Percentiles rank a stretch among this genome's conserved stretches.
phyloP scores from a whole-genome alignment of 2,329 filamentous ascomycete species.

The Botrytis byssoidea region DNA sequence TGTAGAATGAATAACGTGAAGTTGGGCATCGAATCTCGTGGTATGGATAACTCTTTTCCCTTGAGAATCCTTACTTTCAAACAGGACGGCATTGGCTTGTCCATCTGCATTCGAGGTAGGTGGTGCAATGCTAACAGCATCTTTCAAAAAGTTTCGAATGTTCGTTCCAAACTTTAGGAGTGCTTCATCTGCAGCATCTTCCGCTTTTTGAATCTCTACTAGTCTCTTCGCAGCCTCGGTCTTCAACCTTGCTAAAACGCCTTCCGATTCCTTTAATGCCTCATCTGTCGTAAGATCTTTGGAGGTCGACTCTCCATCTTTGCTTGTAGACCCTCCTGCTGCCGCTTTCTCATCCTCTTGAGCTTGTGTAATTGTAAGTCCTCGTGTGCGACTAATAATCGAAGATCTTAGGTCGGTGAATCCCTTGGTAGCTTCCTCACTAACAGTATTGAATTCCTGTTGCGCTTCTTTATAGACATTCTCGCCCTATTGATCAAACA shows the following conservation, averaged over 20 bases:
- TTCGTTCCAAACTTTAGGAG: slow-evolving; percentile 88
- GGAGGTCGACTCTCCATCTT: slow-evolving; percentile 36
- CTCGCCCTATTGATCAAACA: slow-evolving; percentile 59
- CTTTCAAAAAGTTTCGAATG: slow-evolving; percentile 82
- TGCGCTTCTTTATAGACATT: slow-evolving; percentile 79
- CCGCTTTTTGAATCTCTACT: slow-evolving; percentile 85
- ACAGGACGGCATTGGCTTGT: slow-evolving; percentile 66
- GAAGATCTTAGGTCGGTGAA: slow-evolving; percentile 67
- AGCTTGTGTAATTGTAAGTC: slow-evolving; percentile 56
- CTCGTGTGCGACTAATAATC: slow-evolving; percentile 71
- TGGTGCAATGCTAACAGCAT: slow-evolving; percentile 85
- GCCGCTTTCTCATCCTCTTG: slow-evolving; percentile 30
- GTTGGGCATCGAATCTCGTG: slow-evolving; percentile 89
- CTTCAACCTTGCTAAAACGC: slow-evolving; percentile 74
- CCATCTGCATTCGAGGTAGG: slow-evolving; percentile 54
- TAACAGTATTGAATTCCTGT: slow-evolving; percentile 77
- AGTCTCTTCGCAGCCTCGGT: slow-evolving; percentile 77
- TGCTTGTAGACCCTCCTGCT: slow-evolving; percentile 24
- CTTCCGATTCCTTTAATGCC: slow-evolving; percentile 50
- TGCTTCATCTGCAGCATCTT: slow-evolving; percentile 95
- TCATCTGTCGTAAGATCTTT: slow-evolving; percentile 49
- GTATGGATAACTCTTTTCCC: slow-evolving; percentile 94
- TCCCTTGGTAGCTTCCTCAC: slow-evolving; percentile 79
- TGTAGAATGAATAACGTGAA: slow-evolving; percentile 91
- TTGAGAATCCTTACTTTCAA: slow-evolving; percentile 87